phyloP scores from a whole-genome alignment of 225 moss, liverwort and hornwort genomes.

The Antitrichia curtipendula region DNA sequence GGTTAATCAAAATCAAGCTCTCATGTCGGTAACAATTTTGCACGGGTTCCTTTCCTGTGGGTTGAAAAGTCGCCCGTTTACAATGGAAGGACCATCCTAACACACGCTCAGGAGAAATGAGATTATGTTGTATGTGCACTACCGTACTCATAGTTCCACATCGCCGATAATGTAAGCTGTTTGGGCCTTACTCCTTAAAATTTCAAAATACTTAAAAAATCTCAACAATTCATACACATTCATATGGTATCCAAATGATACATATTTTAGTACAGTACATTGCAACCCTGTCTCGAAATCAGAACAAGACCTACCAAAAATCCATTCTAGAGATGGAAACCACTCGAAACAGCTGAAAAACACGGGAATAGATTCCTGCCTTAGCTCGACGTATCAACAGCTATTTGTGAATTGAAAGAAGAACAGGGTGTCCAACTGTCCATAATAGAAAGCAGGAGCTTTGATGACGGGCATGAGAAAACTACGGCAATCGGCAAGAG shows the following conservation, averaged over 20 bases:
- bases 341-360: not conserved
- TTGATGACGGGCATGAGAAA: no score
- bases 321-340: not conserved
- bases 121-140: not conserved
- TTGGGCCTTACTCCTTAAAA: no score
- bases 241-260: not conserved
- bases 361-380: not conserved
- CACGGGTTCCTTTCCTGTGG: no score
- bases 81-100: not conserved
- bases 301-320: not conserved
- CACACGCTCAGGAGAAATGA: not conserved
- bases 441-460: not conserved
- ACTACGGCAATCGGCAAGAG: not conserved
- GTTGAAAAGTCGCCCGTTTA: no score
- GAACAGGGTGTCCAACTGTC: no score
- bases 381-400: not conserved
- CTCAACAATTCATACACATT: not conserved
- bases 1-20: not conserved
- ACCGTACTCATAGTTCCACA: not conserved
- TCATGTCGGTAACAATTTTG: no score
- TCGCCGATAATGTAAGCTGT: not conserved
- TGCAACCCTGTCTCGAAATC: not conserved
- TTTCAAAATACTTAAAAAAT: not conserved
- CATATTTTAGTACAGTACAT: not conserved
- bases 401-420: no score